Base-by-base conservation (phyloP, 2,329 filamentous ascomycete species). In the Emmonsiellopsis sp. region DNA sequence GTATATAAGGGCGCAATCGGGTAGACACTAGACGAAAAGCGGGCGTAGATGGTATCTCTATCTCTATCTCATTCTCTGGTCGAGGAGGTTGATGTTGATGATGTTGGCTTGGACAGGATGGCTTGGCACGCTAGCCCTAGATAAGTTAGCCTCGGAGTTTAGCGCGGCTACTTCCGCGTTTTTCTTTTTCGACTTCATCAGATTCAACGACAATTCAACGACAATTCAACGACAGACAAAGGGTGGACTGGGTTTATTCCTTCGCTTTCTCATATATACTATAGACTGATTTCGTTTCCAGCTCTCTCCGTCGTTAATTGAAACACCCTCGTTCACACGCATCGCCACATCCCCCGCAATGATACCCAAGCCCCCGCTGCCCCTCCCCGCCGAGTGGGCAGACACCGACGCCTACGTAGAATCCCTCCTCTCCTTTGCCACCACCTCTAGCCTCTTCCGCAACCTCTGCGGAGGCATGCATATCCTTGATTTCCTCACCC, bases 391-490 rank as follows among this genome's bases (percentile, higher is more conserved):
- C 50, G 80, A 82, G 62, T 96, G 92, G 75, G 67, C 75, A 38
- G 82, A 81, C 44, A 73, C 83, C 5, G 87, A 95, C 47, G 79
- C 83, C 51, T 98, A 95, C 68, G 80, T 95, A 48, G 77, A 87
- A 30, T 84, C 83, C 15, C 80, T 97, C 10, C 77, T 97, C 30
- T 67, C 82, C 16, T 95, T 97, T 63, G 81, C 84, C 1, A 83
- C 83, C 5, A 83, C 82, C 2, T 87, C 86, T 45, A 80, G 85
- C 52, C 76, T 89, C 1, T 90, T 96, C 61, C 86, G 89, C 59
- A 89, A 88, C 30, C 78, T 98, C n/a, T 95, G 90, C 66, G 93
- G 93, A 52, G 91, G 92, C n/a, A 88, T 97, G 0, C 93, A 98
- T 66, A 91, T 98, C 58, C 79, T 97, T 54, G 93, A 98, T 68